Evolutionary conservation across 768 basidiomycete species (phyloP).

Genomic region (Clavaria fumosa): DNA sequence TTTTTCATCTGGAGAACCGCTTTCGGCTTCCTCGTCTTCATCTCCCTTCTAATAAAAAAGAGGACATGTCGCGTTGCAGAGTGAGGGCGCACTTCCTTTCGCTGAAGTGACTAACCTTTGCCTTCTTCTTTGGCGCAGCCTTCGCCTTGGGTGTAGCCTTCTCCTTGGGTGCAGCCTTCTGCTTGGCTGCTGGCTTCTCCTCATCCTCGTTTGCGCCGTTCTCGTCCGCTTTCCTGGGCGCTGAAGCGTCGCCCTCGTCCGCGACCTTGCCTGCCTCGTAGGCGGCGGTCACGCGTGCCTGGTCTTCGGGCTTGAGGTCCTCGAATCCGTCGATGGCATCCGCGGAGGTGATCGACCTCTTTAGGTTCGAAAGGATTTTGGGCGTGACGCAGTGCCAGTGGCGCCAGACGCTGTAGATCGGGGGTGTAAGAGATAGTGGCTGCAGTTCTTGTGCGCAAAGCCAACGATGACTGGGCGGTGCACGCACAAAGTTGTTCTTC

Average conservation of each 20-base stretch:
- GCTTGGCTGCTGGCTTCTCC: slow-evolving; percentile 28
- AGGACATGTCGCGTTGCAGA: not conserved
- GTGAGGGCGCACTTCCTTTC: slow-evolving; percentile 14
- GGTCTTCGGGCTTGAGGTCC: slow-evolving; percentile 49
- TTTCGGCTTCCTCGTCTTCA: slow-evolving; percentile 15
- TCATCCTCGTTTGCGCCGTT: slow-evolving; percentile 27
- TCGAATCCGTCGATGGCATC: slow-evolving; percentile 80
- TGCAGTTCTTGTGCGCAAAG: slow-evolving; percentile 4
- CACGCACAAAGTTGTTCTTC: slow-evolving; percentile 50
- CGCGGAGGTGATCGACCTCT: slow-evolving; percentile 38
- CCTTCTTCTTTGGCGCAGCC: slow-evolving; percentile 31
- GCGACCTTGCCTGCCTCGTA: slow-evolving; percentile 68
- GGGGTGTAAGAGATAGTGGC: slow-evolving; percentile 6
- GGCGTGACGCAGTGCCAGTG: slow-evolving; percentile 82
- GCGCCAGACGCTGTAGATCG: slow-evolving; percentile 47
- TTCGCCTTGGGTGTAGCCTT: slow-evolving; percentile 34
- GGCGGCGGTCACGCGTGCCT: slow-evolving; percentile 55
- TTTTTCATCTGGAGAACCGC: slow-evolving; percentile 19
- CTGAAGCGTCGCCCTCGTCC: slow-evolving; percentile 69
- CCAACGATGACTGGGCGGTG: slow-evolving; percentile 1
- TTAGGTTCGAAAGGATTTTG: slow-evolving; percentile 56
- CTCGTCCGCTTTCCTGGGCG: slow-evolving; percentile 42
- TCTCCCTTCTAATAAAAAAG: slow-evolving; percentile 3
- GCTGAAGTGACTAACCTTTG: slow-evolving; percentile 21
- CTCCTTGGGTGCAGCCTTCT: slow-evolving; percentile 31